These are phyloP conservation scores for Myotisia sp. DNA, from an alignment of 2,329 filamentous ascomycete species.

Conservation along the genomic window DNA sequence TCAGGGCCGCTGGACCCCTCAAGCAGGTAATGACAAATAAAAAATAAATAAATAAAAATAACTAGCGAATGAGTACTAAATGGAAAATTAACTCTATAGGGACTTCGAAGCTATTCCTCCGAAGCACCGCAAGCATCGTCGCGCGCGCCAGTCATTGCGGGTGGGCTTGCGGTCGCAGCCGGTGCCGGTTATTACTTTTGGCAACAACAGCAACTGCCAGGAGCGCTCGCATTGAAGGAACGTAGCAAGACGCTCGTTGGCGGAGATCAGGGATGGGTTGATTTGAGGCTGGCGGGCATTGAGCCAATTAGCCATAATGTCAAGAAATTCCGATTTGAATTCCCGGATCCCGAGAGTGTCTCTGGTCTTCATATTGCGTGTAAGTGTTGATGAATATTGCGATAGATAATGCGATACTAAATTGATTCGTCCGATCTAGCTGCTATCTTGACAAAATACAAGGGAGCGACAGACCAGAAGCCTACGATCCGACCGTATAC, in stretches of 20 bases:
- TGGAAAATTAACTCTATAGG: slow-evolving; percentile 38
- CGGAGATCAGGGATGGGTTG: slow-evolving; percentile 78
- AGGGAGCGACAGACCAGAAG: slow-evolving; percentile 71
- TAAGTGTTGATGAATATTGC: slow-evolving; percentile 21
- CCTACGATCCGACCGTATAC: slow-evolving; percentile 84
- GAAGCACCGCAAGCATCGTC: slow-evolving; percentile 31
- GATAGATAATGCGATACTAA: slow-evolving; percentile 8
- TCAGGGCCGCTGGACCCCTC: slow-evolving; percentile 51
- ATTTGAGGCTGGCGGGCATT: slow-evolving; percentile 62
- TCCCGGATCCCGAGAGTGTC: slow-evolving; percentile 70
- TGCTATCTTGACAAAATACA: slow-evolving; percentile 82
- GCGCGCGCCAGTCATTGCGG: slow-evolving; percentile 46
- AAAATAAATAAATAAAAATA: no score
- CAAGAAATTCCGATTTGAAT: slow-evolving; percentile 77
- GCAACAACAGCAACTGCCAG: slow-evolving; percentile 19
- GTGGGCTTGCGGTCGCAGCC: slow-evolving; percentile 28
- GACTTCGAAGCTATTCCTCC: slow-evolving; percentile 59
- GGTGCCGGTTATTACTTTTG: slow-evolving; percentile 46
- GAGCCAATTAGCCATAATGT: slow-evolving; percentile 86
- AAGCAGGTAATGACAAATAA: no score
- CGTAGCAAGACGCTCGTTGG: slow-evolving; percentile 53
- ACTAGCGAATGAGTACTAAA: no score
- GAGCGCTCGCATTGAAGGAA: slow-evolving; percentile 22
- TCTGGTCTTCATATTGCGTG: slow-evolving; percentile 72
- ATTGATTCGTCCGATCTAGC: slow-evolving; percentile 30